A percentile compares a stretch with the other conserved stretches of the same genome.
phyloP scores from a whole-genome alignment of 2,329 filamentous ascomycete genomes.

The Penicillium sp. region DNA sequence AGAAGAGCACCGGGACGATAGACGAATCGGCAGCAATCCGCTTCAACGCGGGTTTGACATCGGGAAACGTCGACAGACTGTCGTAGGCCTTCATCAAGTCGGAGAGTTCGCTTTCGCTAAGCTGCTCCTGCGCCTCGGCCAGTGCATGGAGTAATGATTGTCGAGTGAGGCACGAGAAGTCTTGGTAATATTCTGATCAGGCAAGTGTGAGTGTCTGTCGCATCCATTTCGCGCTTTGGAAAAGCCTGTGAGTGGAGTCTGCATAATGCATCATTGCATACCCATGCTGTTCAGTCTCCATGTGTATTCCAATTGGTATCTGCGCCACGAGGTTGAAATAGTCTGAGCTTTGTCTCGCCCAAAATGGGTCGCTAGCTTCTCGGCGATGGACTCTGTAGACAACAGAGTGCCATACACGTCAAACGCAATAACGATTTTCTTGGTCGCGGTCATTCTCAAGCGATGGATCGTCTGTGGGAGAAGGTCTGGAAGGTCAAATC shows the following conservation, averaged over 20 bases:
- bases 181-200: constrained; percentile 51
- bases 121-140: constrained; percentile 48
- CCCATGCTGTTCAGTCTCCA: constrained; percentile 73
- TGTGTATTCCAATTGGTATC: constrained; percentile 70
- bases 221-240: too few relatives aligned
- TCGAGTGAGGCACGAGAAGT: constrained; percentile 59
- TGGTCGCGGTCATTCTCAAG: constrained; percentile 10
- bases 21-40: constrained; percentile 38
- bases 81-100: constrained; percentile 60
- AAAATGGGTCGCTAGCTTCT: constrained; percentile 53
- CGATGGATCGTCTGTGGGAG: background rate
- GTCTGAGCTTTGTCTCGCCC: constrained; percentile 51
- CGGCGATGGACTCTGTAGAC: constrained; percentile 62
- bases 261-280: constrained; percentile 30
- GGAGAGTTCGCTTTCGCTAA: constrained; percentile 42
- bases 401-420: constrained; percentile 71
- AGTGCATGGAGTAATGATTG: constrained; percentile 60
- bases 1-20: constrained; percentile 59
- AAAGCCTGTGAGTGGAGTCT: too few relatives aligned
- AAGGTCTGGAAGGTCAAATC: background rate
- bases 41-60: constrained; percentile 52
- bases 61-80: constrained; percentile 57
- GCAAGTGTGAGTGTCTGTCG: background rate
- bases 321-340: constrained; percentile 59
- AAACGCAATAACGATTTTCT: constrained; percentile 56